Base-by-base conservation (phyloP, 306 rosid species). In the Canavalia ensiformis region DNA sequence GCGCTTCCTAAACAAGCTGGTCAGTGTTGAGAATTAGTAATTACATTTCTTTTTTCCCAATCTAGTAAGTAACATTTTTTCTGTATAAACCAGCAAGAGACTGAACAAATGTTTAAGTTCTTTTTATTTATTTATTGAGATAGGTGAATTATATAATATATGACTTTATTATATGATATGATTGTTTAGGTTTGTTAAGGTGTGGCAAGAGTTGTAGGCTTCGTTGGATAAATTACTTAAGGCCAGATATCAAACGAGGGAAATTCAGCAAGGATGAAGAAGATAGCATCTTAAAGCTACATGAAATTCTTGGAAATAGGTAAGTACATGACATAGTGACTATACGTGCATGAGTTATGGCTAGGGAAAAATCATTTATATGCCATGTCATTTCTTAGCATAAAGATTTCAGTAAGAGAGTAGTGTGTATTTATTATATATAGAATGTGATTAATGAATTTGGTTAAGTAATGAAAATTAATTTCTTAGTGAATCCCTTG, bases 191-290 rank as follows among this genome's bases (percentile, higher is more conserved):
- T 35, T 88, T 95, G 79, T 72, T 91, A 46, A 89, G 99, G 86
- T 95, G 99, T 77, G 99, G 99, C 68, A 95, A 95, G 90, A 95
- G 99, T 85, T 95, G 99, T 78, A 88, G 99, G 77, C 97, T 95
- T 66, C 92, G 99, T 3, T 95, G 99, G 99, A 89, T 81, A 76
- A 95, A 95, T 72, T 95, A 95, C 79, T 70, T 95, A 78, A 72
- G 93, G 28, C 99, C 99, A 7, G 98, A 92, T 85, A 89, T 93
- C 56, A 95, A 95, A 86, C 84, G 99, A 79, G 99, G 99, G 8
- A 93, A 95, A 78, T 95, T 95, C 86, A 90, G 87, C 62, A 55
- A 35, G 64, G 96, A 95, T 84, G 99, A 95, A 81, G 94, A 95
- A 84, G 90, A 95, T 3, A 82, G 81, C 28, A 89, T 95, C 76